Conservation (phyloP, 2,329 filamentous ascomycete genomes). For the Ophiosphaerella narmari region DNA sequence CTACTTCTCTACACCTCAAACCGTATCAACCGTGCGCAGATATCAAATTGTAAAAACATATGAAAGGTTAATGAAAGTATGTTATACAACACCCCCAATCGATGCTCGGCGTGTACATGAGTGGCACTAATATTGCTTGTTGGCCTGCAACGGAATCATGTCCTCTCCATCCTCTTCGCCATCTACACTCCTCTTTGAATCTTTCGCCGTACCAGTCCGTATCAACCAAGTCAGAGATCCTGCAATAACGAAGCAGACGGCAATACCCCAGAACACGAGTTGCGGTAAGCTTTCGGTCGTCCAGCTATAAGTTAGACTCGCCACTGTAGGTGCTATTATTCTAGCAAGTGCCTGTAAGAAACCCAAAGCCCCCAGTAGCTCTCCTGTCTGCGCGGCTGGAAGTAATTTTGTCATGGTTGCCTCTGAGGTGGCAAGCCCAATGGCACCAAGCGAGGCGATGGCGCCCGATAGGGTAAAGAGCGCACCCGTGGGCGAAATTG, state of each 20-base stretch:
- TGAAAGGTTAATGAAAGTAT: no score
- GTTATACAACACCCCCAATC: background rate
- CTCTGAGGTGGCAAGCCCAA: background rate
- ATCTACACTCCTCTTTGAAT: background rate
- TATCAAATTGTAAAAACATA: no score
- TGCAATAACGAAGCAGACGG: background rate
- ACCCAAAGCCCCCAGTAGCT: background rate
- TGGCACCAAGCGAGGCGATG: background rate
- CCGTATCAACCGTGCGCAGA: no score
- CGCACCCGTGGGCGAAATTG: background rate
- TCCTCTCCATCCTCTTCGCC: background rate
- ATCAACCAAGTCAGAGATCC: background rate
- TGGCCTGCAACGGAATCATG: background rate
- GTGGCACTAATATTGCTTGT: background rate
- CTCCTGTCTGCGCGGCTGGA: background rate
- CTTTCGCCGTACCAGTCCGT: background rate
- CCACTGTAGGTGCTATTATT: background rate
- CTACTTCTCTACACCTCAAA: no score
- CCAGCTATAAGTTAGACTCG: background rate
- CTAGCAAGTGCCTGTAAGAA: background rate
- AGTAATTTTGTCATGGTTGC: background rate
- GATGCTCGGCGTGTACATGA: background rate
- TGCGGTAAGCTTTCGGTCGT: background rate
- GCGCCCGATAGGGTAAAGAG: background rate
- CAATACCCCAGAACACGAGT: background rate